These are phyloP conservation scores for Ogataea glucozyma DNA, from an alignment of 805 yeast species.

Conservation along the genomic window DNA sequence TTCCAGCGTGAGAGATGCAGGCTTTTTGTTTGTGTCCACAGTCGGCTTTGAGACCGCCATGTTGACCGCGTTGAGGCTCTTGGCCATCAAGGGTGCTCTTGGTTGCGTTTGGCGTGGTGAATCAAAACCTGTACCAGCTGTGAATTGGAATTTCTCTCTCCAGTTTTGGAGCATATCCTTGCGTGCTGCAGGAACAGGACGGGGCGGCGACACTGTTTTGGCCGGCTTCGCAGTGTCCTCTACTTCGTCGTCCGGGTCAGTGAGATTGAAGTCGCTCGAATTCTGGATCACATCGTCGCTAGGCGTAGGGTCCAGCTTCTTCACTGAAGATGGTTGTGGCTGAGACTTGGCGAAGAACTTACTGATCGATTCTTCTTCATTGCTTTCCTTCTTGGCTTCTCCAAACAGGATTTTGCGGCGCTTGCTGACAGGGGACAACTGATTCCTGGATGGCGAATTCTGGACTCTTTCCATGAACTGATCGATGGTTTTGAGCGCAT, in stretches of 20 bases:
- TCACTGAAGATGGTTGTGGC: slow-evolving; percentile 11
- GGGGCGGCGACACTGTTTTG: neutral
- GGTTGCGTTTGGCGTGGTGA: neutral
- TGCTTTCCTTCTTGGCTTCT: slow-evolving; percentile 11
- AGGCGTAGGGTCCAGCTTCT: slow-evolving; percentile 9
- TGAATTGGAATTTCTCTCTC: slow-evolving; percentile 10
- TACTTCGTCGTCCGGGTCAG: slow-evolving; percentile 31
- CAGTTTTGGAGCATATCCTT: slow-evolving; percentile 6
- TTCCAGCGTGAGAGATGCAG: slow-evolving; percentile 1
- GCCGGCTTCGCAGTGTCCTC: slow-evolving; percentile 11
- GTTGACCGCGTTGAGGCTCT: slow-evolving; percentile 3
- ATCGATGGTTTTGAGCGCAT: slow-evolving; percentile 26
- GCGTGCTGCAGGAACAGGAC: no score
- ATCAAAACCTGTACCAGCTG: neutral
- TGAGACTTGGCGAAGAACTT: slow-evolving; percentile 19
- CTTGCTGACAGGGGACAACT: slow-evolving; percentile 28
- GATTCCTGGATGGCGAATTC: slow-evolving; percentile 1
- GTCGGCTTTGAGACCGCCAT: neutral
- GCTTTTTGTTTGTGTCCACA: no score
- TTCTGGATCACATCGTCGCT: slow-evolving; percentile 11
- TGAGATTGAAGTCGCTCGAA: slow-evolving; percentile 33
- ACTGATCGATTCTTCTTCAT: slow-evolving; percentile 18
- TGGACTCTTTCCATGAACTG: slow-evolving; percentile 21
- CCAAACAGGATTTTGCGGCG: slow-evolving; percentile 28
- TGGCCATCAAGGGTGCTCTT: slow-evolving; percentile 1